Base-by-base conservation (phyloP, 345 rosid genomes). In the Litchi chinensis region DNA sequence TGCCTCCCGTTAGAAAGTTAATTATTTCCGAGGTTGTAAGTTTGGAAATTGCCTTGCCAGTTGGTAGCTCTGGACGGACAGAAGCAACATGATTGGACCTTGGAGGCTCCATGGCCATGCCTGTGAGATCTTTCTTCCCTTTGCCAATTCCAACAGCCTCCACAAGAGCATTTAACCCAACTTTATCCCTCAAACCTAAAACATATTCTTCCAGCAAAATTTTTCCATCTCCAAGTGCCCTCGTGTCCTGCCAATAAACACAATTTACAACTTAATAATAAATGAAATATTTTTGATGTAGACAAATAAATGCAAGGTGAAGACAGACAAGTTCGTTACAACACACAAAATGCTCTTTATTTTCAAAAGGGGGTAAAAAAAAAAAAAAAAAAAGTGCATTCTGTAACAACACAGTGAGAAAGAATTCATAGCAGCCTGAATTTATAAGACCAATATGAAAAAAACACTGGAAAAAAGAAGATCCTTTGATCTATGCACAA, bases 11-110 rank as follows among this genome's bases (percentile, higher is more conserved):
- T 70, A 92, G 86, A 75, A 88, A 89, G 54, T 86, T 84, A 80
- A 91, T 84, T 37, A 94, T 91, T 68, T 92, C 94, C 6, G 69
- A 41, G 48, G 90, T 57, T 0, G 93, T 82, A 73, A 94, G 98
- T 18, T 59, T 50, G 5, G 93, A 83, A 41, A 91, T 88, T 37
- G 90, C 92, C 81, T 89, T 91, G 63, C 93, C 91, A 43, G 80
- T 76, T 63, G 90, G 95, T 79, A 91, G 83, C 56, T 90, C 90
- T 13, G 88, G 84, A 77, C 83, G 82, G 70, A 70, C 70, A 76
- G 87, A 54, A 83, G 52, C 78, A 65, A 74, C 79, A 43, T 87
- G 90, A 76, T 76, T 85, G 68, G 91, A 72, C 86, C 82, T 91
- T 48, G 72, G n/a, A 56, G 93, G 83, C 79, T 92, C 98, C 76